Evolutionary conservation across 2,329 filamentous ascomycete genomes (phyloP), one percentile per base, ranked within the genome.

Genomic region (Xylogone sp.): DNA sequence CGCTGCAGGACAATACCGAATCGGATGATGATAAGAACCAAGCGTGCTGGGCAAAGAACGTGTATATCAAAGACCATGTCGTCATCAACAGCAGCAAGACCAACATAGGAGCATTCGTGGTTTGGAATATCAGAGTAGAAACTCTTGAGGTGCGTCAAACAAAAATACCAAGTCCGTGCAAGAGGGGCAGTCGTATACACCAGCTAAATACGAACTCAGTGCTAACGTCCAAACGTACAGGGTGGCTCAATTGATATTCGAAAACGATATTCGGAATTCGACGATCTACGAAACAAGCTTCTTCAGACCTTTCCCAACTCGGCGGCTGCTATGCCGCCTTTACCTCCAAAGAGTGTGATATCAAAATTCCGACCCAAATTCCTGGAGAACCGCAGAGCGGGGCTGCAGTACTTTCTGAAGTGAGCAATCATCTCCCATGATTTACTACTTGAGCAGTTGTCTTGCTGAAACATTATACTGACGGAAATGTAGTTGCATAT

Each of bases 371-470:
- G 88, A 48, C 85, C 89, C 10, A 82, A 81, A 48, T 97, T 99
- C 68, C 77, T 99, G 18, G 92, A 97, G 69, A 86, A 87, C 64
- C 80, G 94, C 63, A 84, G 90, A 59, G 78, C 83, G 42, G 93
- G 92, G 5, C 74, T 99, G 53, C 86, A 90, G 65, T 96, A 97
- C 67, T 99, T 97, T 67, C 74, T 99, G 50, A 96, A 96, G 91
- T 96, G 73, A 54, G 87, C 75, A 18, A 22, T n/a, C n/a, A n/a
- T 51, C 19, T 20, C 21, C 16, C 43, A 52, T 20, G 21, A 31
- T 21, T 34, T 48, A 19, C 31, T 21, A 43, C 45, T 44, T 24
- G 42, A 24, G 16, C 42, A 42, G 42, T 48, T 10, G 39, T 19
- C 34, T 34, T 46, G 51, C 45, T 43, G 49, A 56, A 34, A 50